Base-by-base conservation (phyloP, 306 rosid genomes). In the Vicia sativa region DNA sequence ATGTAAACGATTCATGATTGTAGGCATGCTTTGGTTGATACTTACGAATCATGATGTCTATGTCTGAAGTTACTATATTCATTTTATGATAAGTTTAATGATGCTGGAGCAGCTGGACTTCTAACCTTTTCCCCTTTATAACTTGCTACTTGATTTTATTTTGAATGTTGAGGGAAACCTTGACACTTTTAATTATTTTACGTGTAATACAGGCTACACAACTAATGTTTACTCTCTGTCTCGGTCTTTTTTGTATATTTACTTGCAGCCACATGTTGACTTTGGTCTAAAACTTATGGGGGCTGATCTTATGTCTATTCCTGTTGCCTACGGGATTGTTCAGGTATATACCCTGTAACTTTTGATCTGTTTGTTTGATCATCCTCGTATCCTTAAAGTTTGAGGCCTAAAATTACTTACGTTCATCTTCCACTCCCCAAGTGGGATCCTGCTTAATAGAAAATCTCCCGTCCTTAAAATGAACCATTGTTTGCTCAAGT, bases 221-320 rank as follows among this genome's bases (percentile, higher is more conserved):
- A 15, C 31, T 52, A 29, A 71, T 79, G 42, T 39, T 65, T 45
- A 48, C 31, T 50, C 34, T 44, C 29, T 34, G 11, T 38, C 9
- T 63, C 11, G 63, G 23, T 48, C 68, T 71, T 57, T 57, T 64
- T 43, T 65, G 25, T 58, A 2, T 9, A 6, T 70, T 65, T 23
- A 64, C 70, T 61, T 75, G 80, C 86, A 92, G 98, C 98, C 96
- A 55, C 83, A 85, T 80, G 88, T 92, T 77, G 98, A 92, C 85
- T 92, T 92, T 80, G 96, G 96, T 76, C 75, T 92, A 70, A 92
- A 85, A 81, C 87, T 92, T 43, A 1, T 81, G 7, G 95, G 98
- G 71, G 91, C 87, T 71, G 96, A 92, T 81, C 87, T 92, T 55
- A 90, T 92, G 98, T 83, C 96, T 48, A 87, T 90, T 78, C 98